These are phyloP conservation scores for Podaxis sp. DNA, from an alignment of 768 basidiomycete species.

Conservation along the genomic window DNA sequence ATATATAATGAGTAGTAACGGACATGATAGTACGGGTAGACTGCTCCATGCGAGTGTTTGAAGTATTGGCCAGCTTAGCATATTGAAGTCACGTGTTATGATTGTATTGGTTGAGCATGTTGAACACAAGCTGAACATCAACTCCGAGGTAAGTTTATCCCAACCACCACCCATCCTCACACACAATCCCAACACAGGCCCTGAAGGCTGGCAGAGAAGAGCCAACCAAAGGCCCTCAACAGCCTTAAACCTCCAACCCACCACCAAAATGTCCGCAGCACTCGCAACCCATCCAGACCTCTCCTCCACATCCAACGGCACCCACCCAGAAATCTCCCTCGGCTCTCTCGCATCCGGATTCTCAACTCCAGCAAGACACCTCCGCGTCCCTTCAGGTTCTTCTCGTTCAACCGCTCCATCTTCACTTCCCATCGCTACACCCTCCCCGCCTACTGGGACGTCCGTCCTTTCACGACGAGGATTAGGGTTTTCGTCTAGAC, in stretches of 20 bases:
- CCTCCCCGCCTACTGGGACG: constrained; percentile 36
- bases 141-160: not conserved
- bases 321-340: constrained; percentile 57
- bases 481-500: constrained; percentile 32
- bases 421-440: constrained; percentile 45
- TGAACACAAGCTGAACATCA: not conserved
- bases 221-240: not conserved
- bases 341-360: constrained; percentile 51
- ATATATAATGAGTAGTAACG: not conserved
- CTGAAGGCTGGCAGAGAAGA: not conserved
- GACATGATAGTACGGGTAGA: not conserved
- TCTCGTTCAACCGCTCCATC: constrained; percentile 49
- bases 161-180: not conserved
- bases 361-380: constrained; percentile 43
- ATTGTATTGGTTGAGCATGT: not conserved
- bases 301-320: constrained; percentile 14
- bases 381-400: constrained; percentile 45
- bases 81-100: not conserved
- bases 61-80: not conserved
- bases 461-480: constrained; percentile 26
- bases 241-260: not conserved
- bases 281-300: constrained; percentile 1
- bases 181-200: no score
- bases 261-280: constrained; percentile 5
- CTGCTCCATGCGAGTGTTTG: not conserved